These are phyloP conservation scores for Paramyrothecium sp. DNA, from an alignment of 2,329 filamentous ascomycete genomes.

Conservation along the genomic window DNA sequence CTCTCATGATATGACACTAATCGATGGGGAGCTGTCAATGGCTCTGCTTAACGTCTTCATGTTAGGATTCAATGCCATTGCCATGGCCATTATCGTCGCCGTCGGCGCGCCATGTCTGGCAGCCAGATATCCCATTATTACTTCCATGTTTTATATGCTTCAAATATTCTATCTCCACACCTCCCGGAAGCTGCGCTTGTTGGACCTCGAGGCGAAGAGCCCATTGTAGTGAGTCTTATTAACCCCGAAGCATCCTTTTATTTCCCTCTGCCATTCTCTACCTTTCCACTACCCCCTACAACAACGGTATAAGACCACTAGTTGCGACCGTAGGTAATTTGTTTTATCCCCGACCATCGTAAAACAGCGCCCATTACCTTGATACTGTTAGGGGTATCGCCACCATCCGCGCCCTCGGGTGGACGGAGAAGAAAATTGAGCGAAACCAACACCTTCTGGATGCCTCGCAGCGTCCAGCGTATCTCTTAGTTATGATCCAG, in stretches of 20 bases:
- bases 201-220: conserved; percentile 49
- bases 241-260: too few relatives aligned
- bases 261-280: too few relatives aligned
- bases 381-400: conserved; percentile 45
- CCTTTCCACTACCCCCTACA: too few relatives aligned
- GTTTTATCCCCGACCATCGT: too few relatives aligned
- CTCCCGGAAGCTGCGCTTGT: conserved; percentile 48
- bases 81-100: conserved; percentile 14
- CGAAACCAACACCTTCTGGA: conserved; percentile 42
- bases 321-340: too few relatives aligned
- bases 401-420: conserved; percentile 49
- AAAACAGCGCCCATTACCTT: conserved; percentile 41
- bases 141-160: conserved; percentile 10
- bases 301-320: too few relatives aligned
- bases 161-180: conserved; percentile 39
- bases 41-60: conserved; percentile 16
- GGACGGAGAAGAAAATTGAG: conserved; percentile 37
- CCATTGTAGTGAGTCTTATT: conserved; percentile 49
- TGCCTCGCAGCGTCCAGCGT: conserved; percentile 48
- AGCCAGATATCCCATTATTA: conserved; percentile 3
- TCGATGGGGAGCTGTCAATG: conserved; percentile 32
- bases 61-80: conserved; percentile 13
- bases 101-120: conserved; percentile 13
- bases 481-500: conserved; percentile 49
- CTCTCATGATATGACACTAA: conserved; percentile 35